These are phyloP conservation scores for Vachellia collinsii DNA, from an alignment of 306 rosid species.

Conservation along the genomic window DNA sequence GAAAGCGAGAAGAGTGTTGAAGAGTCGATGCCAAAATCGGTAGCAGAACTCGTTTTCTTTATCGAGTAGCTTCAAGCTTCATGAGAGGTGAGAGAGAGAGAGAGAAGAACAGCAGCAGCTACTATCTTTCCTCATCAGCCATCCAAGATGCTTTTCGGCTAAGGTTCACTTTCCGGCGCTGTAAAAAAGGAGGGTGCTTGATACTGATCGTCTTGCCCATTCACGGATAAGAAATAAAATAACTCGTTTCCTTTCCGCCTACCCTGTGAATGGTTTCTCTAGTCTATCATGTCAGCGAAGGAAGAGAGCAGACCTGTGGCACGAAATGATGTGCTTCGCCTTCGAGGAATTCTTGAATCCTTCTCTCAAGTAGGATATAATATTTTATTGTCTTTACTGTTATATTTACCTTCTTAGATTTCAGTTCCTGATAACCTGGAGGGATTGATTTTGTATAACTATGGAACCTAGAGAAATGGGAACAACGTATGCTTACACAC, in stretches of 20 bases:
- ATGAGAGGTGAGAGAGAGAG: neutral
- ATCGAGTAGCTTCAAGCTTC: neutral
- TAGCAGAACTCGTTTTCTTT: neutral
- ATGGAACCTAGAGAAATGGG: conserved; percentile 3
- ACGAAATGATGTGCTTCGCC: conserved; percentile 45
- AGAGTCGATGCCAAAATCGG: neutral
- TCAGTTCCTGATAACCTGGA: conserved; percentile 7
- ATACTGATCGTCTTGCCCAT: neutral
- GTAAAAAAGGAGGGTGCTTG: neutral
- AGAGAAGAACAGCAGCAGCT: neutral
- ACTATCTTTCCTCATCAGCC: neutral
- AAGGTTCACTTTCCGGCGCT: neutral
- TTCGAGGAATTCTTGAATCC: conserved; percentile 57
- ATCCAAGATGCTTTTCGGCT: neutral
- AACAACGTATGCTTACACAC: neutral
- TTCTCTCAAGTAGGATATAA: conserved; percentile 53
- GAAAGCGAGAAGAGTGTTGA: neutral
- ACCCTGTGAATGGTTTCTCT: neutral
- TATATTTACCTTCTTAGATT: neutral
- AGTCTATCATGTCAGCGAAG: conserved; percentile 40
- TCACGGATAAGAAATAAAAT: neutral
- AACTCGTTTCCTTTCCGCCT: neutral
- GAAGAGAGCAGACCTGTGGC: conserved; percentile 40
- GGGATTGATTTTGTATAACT: neutral
- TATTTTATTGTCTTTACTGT: neutral